Evolutionary conservation across 2,329 filamentous ascomycete species (phyloP), one percentile per base, ranked within the genome.

Genomic region (Calonectria henricotiae): DNA sequence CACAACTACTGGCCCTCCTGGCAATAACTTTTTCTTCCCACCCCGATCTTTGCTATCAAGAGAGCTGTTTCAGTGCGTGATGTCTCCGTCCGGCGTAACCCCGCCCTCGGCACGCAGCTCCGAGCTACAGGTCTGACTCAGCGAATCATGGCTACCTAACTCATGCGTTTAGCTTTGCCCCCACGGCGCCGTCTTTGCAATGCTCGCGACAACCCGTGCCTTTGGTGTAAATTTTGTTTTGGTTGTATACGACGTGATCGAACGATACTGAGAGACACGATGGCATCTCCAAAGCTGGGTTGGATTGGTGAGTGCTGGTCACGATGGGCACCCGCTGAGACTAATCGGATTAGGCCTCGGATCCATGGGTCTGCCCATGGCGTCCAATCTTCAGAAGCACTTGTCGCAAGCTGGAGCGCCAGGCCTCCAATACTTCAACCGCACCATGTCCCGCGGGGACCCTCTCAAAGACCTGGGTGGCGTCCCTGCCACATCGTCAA

Each of bases 351-450:
- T 23, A 79, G 86, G 86, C 4, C 82, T 88, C 0, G 86, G 87
- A 1, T 88, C 85, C 0, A 88, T 88, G 86, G 87, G 87, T 1
- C 77, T 83, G 0, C 79, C 77, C 1, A 89, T 89, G 87, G 84
- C 86, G 1, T 79, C 76, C 7, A 88, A 88, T 67, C 79, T 88
- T 0, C 86, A 88, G 46, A 83, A 79, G 30, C 77, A 87, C 61
- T 70, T 87, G 0, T 67, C 55, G 1, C 65, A 71, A 5, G 71
- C 65, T 7, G 60, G 64, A 1, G 62, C 74, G 0, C 72, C 80
- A 0, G 67, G 73, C 5, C 74, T 88, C 1, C 75, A 70, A 1
- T 88, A 85, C 70, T 82, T 79, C 68, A 88, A 88, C 66, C 83
- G 86, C 9, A 87, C 85, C 0, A 77, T 86, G n/a, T 83, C 85